These are phyloP conservation scores for Botrytis deweyae DNA, from an alignment of 2,329 filamentous ascomycete genomes.

Conservation along the genomic window DNA sequence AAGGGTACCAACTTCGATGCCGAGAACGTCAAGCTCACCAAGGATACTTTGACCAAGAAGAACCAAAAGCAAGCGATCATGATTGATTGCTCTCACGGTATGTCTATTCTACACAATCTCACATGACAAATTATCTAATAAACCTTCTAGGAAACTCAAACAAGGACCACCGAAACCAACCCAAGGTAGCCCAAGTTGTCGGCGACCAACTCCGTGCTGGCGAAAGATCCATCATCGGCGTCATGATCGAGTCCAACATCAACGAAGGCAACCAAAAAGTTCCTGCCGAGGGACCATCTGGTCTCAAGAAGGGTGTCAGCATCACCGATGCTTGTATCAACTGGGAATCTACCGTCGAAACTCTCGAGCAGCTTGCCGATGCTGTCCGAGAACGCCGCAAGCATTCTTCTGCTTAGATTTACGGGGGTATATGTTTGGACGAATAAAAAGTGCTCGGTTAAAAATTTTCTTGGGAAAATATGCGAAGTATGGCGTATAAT, in stretches of 20 bases:
- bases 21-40: slow-evolving; percentile 74
- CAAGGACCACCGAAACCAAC: slow-evolving; percentile 97
- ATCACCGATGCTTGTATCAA: slow-evolving; percentile 96
- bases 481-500: slow-evolving; percentile 7
- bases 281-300: slow-evolving; percentile 73
- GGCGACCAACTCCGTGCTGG: slow-evolving; percentile 84
- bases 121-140: slow-evolving; percentile 6
- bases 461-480: background rate
- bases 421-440: background rate
- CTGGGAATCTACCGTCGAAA: slow-evolving; percentile 81
- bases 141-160: slow-evolving; percentile 75
- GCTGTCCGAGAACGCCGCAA: slow-evolving; percentile 73
- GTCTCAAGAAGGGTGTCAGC: slow-evolving; percentile 82
- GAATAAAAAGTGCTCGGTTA: slow-evolving; percentile 1
- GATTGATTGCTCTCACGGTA: slow-evolving; percentile 97
- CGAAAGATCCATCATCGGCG: slow-evolving; percentile 85
- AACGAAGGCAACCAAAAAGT: slow-evolving; percentile 89
- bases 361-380: slow-evolving; percentile 82
- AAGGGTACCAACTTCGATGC: slow-evolving; percentile 93
- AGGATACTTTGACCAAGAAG: slow-evolving; percentile 78
- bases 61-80: slow-evolving; percentile 86
- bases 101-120: slow-evolving; percentile 34
- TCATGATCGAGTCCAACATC: slow-evolving; percentile 99
- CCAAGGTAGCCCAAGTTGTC: slow-evolving; percentile 80
- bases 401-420: slow-evolving; percentile 9